These are phyloP conservation scores for Chrysosporium keratinophilum DNA, from an alignment of 2,329 filamentous ascomycete species.

Conservation along the genomic window DNA sequence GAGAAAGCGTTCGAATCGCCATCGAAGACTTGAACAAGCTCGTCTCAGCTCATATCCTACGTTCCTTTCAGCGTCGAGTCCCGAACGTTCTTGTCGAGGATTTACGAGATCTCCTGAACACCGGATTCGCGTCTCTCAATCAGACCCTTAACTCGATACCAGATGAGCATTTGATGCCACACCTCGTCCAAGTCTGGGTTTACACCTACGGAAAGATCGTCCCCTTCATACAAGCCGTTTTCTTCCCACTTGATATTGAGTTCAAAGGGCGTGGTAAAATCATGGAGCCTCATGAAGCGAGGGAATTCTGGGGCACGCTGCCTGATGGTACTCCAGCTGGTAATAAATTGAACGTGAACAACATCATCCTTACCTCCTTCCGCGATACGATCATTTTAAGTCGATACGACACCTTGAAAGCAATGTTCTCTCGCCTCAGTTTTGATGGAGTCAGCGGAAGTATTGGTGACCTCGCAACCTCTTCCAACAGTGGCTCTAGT, in stretches of 20 bases:
- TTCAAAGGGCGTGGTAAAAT: conserved; percentile 75
- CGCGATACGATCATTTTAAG: conserved; percentile 81
- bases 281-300: conserved; percentile 65
- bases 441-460: conserved; percentile 62
- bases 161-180: conserved; percentile 80
- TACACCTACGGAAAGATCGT: conserved; percentile 82
- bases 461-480: conserved; percentile 35
- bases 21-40: conserved; percentile 57
- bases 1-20: conserved; percentile 53
- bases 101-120: conserved; percentile 49
- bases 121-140: conserved; percentile 77
- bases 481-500: conserved; percentile 32
- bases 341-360: conserved; percentile 69
- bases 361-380: conserved; percentile 77
- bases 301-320: conserved; percentile 80
- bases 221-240: conserved; percentile 90
- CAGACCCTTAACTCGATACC: conserved; percentile 67
- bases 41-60: conserved; percentile 51
- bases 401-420: conserved; percentile 77
- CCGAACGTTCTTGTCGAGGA: conserved; percentile 54
- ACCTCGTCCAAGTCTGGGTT: conserved; percentile 88
- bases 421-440: conserved; percentile 78
- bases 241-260: conserved; percentile 84
- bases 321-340: conserved; percentile 39
- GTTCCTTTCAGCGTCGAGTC: conserved; percentile 51